phyloP scores from a whole-genome alignment of 2,329 filamentous ascomycete species.

The Plectosphaerella sp. region DNA sequence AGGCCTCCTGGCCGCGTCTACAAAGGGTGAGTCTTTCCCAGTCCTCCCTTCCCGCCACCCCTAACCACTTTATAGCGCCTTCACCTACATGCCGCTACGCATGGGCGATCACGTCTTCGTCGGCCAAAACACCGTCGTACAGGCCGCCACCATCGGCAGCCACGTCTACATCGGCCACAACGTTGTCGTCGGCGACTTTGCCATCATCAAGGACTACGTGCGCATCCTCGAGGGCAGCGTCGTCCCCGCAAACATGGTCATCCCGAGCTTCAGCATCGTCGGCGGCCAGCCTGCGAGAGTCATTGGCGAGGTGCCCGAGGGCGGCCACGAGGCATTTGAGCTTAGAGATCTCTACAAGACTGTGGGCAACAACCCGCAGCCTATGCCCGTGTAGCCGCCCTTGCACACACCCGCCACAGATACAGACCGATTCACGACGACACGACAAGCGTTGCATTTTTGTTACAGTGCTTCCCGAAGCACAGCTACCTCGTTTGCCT shows the following conservation, averaged over 20 bases:
- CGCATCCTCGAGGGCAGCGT: slow-evolving; percentile 81
- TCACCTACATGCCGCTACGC: slow-evolving; percentile 83
- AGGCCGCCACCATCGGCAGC: slow-evolving; percentile 76
- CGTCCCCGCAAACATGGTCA: slow-evolving; percentile 82
- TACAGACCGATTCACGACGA: neutral
- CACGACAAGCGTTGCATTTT: neutral
- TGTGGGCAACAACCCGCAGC: slow-evolving; percentile 52
- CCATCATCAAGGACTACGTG: slow-evolving; percentile 90
- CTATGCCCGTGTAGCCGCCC: slow-evolving; percentile 4
- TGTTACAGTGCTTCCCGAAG: neutral
- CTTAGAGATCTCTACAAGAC: slow-evolving; percentile 60
- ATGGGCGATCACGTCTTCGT: slow-evolving; percentile 95
- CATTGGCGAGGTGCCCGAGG: slow-evolving; percentile 75
- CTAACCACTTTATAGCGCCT: slow-evolving; percentile 32
- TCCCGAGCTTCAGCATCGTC: slow-evolving; percentile 90
- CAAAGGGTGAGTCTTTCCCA: slow-evolving; percentile 49
- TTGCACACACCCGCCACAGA: neutral
- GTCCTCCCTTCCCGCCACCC: neutral
- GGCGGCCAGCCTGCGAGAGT: slow-evolving; percentile 76
- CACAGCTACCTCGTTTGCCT: neutral
- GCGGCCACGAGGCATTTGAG: slow-evolving; percentile 61
- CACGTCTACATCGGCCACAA: slow-evolving; percentile 81
- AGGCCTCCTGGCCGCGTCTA: slow-evolving; percentile 80
- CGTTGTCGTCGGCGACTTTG: slow-evolving; percentile 78
- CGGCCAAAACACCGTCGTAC: slow-evolving; percentile 68